Evolutionary conservation across 192 early-diverging fungal species (phyloP).

Genomic region (Spizellomyces sp.): DNA sequence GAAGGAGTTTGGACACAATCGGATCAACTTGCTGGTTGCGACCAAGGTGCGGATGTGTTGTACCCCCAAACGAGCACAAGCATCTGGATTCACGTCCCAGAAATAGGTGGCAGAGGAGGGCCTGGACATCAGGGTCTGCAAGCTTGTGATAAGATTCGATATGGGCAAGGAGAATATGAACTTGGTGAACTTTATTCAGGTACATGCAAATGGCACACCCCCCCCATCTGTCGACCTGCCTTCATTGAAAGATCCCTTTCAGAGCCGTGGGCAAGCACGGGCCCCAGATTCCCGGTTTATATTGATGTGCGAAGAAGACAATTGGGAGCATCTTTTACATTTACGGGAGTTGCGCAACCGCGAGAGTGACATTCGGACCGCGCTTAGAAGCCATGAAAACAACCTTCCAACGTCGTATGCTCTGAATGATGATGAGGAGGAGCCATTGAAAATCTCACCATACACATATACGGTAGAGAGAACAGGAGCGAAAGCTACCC

Average conservation of each 20-base stretch:
- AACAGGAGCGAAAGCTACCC: slow-evolving; percentile 74
- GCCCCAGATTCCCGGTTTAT: slow-evolving; percentile 72
- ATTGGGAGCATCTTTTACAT: slow-evolving; percentile 21
- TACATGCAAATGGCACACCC: slow-evolving; percentile 48
- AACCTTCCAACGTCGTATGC: slow-evolving; percentile 23
- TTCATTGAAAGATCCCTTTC: slow-evolving; percentile 54
- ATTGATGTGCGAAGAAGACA: slow-evolving; percentile 48
- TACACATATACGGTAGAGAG: slow-evolving; percentile 57
- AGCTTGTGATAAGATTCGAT: slow-evolving; percentile 74
- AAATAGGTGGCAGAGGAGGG: slow-evolving; percentile 93
- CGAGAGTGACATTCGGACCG: slow-evolving; percentile 12
- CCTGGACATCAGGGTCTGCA: slow-evolving; percentile 91
- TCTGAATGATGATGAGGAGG: slow-evolving; percentile 39
- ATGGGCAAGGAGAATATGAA: slow-evolving; percentile 40
- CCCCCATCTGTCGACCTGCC: neutral
- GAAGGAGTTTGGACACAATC: slow-evolving; percentile 63
- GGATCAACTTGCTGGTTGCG: slow-evolving; percentile 80
- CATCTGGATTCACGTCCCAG: no score
- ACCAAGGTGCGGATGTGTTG: slow-evolving; percentile 58
- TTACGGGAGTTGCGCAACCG: neutral
- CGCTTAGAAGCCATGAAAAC: slow-evolving; percentile 29
- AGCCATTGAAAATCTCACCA: slow-evolving; percentile 13
- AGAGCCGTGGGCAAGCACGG: slow-evolving; percentile 85
- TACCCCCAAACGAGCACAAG: no score
- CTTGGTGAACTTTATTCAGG: slow-evolving; percentile 47